These are phyloP conservation scores for Aleurites moluccanus DNA, from an alignment of 441 rosid genomes.

Conservation along the genomic window DNA sequence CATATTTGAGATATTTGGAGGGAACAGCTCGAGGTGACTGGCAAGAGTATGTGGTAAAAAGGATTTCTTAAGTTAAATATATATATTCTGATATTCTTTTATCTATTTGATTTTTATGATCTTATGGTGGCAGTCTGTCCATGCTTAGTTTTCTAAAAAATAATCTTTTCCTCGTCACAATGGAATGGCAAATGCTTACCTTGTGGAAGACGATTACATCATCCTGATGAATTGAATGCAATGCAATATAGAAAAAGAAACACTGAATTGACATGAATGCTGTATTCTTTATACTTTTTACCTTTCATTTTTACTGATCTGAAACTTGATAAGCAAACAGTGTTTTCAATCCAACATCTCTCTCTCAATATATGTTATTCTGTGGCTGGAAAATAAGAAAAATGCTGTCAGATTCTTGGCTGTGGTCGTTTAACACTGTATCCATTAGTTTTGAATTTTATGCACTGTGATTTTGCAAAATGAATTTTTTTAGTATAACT, in stretches of 20 bases:
- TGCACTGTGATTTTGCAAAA: not conserved
- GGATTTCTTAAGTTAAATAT: not conserved
- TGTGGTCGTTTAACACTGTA: not conserved
- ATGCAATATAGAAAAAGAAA: not conserved
- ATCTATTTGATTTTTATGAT: not conserved
- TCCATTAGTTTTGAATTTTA: not conserved
- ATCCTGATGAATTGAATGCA: not conserved
- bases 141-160: not conserved
- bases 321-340: not conserved
- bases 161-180: not conserved
- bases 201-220: not conserved
- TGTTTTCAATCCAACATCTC: not conserved
- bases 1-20: constrained; percentile 81
- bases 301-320: not conserved
- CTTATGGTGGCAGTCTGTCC: not conserved
- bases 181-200: not conserved
- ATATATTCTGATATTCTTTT: not conserved
- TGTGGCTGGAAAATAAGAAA: not conserved
- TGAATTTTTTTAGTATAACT: not conserved
- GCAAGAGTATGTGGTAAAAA: constrained; percentile 72
- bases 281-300: not conserved
- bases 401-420: not conserved
- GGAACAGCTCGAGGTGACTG: constrained; percentile 82
- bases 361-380: not conserved
- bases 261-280: not conserved